Evolutionary conservation across 148 eudicot genomes (phyloP).

Genomic region (Cornus suecica): DNA sequence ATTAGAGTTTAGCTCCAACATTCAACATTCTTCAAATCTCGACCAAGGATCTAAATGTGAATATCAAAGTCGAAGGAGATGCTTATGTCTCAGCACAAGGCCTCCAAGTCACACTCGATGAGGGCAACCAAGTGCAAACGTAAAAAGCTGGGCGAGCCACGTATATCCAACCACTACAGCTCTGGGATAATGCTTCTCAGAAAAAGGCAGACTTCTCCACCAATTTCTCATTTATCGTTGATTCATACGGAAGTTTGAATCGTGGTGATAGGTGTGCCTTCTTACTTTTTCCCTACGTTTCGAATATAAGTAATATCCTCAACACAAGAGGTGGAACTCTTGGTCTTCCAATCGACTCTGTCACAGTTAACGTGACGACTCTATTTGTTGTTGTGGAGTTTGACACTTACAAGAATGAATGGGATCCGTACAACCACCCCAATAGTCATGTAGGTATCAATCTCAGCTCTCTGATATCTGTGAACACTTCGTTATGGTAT

Average conservation of each 20-base stretch:
- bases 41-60: not conserved
- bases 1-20: no score
- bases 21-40: constrained; percentile 10
- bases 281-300: not conserved
- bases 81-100: constrained; percentile 8
- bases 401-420: not conserved
- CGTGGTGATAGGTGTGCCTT: not conserved
- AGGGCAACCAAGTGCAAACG: no score
- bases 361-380: not conserved
- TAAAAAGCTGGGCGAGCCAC: constrained; percentile 1
- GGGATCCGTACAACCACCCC: not conserved
- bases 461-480: constrained; percentile 8
- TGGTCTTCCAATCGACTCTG: not conserved
- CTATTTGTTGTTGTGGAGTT: constrained; percentile 30
- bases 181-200: constrained; percentile 11
- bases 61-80: not conserved
- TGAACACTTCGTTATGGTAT: not conserved
- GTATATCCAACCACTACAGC: constrained; percentile 7
- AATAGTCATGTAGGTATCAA: constrained; percentile 15
- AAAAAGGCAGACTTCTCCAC: constrained; percentile 8
- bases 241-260: not conserved
- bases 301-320: not conserved
- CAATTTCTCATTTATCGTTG: constrained; percentile 8
- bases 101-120: constrained; percentile 12
- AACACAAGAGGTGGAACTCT: not conserved